phyloP scores from a whole-genome alignment of 768 basidiomycete genomes.

The Mycena alexandri region DNA sequence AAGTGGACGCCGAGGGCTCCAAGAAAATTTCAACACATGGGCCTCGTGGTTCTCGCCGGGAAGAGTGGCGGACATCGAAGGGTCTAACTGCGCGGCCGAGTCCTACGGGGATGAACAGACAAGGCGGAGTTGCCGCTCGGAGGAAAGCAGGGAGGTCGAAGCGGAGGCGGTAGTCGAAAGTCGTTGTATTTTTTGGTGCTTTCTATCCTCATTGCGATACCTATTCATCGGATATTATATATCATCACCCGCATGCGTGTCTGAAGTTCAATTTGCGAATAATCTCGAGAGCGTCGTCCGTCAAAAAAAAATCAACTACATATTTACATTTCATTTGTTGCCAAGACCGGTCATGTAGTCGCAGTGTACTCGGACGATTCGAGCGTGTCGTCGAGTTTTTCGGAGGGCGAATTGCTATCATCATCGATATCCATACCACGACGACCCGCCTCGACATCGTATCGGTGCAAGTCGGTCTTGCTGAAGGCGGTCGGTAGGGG shows the following conservation, averaged over 20 bases:
- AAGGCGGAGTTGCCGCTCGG: constrained; percentile 70
- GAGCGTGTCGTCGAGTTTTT: constrained; percentile 21
- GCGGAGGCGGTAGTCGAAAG: constrained; percentile 68
- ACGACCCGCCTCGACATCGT: constrained; percentile 31
- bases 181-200: constrained; percentile 22
- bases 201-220: constrained; percentile 12
- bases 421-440: constrained; percentile 4
- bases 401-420: constrained; percentile 15
- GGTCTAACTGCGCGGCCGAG: constrained; percentile 70
- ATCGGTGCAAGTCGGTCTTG: constrained; percentile 24
- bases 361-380: constrained; percentile 30
- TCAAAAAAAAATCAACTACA: constrained; percentile 22
- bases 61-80: constrained; percentile 87
- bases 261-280: too few species aligned
- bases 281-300: not conserved
- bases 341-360: not conserved
- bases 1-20: constrained; percentile 58
- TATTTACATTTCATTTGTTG: constrained; percentile 16
- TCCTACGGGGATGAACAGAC: constrained; percentile 72
- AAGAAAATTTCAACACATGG: constrained; percentile 83
- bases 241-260: too few species aligned
- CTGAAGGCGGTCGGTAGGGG: constrained; percentile 18
- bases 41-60: constrained; percentile 78
- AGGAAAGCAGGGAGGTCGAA: constrained; percentile 79
- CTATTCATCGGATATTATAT: not conserved